A percentile compares a stretch with the other conserved stretches of the same genome.
Evolutionary conservation across 2,329 filamentous ascomycete genomes (phyloP).

Genomic region (Xylaria sp.): DNA sequence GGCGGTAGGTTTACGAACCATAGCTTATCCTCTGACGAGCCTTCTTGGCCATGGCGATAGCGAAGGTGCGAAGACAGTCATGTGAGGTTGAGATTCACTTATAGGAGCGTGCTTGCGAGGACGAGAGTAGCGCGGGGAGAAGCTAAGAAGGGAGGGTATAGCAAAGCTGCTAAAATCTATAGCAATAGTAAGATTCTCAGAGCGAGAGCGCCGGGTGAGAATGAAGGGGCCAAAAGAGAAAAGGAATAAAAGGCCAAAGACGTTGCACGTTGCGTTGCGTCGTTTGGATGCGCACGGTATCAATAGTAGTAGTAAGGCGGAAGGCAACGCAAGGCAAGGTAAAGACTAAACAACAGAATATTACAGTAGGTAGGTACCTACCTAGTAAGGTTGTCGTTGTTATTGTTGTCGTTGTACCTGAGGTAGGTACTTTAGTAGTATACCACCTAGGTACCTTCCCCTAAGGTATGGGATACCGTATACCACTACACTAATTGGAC

Average conservation of each 20-base stretch:
- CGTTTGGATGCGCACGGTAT: not conserved
- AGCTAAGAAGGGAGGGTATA: not conserved
- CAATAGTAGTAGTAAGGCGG: not conserved
- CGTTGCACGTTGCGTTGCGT: constrained; percentile 6
- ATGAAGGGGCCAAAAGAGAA: not conserved
- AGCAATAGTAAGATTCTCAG: constrained; percentile 14
- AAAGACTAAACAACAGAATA: not conserved
- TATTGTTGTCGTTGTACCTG: not conserved
- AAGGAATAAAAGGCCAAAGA: not conserved
- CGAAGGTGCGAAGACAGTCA: constrained; percentile 36
- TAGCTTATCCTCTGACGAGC: constrained; percentile 74
- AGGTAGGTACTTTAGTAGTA: not conserved
- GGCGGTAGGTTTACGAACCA: constrained; percentile 58
- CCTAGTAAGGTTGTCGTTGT: not conserved
- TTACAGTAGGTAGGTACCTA: not conserved
- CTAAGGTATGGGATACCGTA: not conserved
- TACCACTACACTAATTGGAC: constrained; percentile 14
- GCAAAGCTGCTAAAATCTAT: constrained; percentile 12
- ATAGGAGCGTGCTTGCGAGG: constrained; percentile 10
- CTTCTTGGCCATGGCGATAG: constrained; percentile 69
- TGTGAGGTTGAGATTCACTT: constrained; percentile 27
- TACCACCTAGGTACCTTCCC: not conserved
- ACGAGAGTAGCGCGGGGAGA: constrained; percentile 4
- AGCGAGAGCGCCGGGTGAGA: not conserved
- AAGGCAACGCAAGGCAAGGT: not conserved